phyloP scores from a whole-genome alignment of 805 yeast genomes.

The Lipomyces lipofer region DNA sequence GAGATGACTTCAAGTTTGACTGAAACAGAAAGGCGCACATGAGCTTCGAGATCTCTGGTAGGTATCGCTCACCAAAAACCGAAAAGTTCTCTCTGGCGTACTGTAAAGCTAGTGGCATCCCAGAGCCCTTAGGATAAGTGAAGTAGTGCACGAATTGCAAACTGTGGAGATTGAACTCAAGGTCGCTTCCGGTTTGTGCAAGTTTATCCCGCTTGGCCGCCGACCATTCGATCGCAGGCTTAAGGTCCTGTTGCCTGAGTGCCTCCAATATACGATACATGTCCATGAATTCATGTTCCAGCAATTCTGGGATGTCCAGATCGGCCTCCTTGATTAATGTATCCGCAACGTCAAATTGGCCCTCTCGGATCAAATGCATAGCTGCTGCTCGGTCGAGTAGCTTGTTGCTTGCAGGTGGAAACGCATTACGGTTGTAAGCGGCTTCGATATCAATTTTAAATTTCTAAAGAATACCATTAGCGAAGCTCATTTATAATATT shows the following conservation, averaged over 20 bases:
- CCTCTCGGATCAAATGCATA: slow-evolving; percentile 50
- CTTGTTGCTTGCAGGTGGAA: slow-evolving; percentile 27
- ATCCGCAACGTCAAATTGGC: slow-evolving; percentile 45
- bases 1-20: slow-evolving; percentile 31
- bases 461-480: slow-evolving; percentile 15
- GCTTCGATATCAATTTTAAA: slow-evolving; percentile 27
- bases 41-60: slow-evolving; percentile 48
- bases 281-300: slow-evolving; percentile 43
- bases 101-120: slow-evolving; percentile 39
- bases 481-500: no score
- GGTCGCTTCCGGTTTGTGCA: slow-evolving; percentile 43
- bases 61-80: slow-evolving; percentile 44
- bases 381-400: slow-evolving; percentile 47
- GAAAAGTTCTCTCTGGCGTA: slow-evolving; percentile 49
- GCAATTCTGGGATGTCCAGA: slow-evolving; percentile 34
- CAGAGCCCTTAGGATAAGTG: slow-evolving; percentile 3
- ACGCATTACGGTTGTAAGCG: slow-evolving; percentile 23
- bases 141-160: slow-evolving; percentile 44
- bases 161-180: slow-evolving; percentile 50
- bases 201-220: slow-evolving; percentile 36
- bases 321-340: slow-evolving; percentile 37
- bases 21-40: slow-evolving; percentile 43
- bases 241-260: slow-evolving; percentile 42
- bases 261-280: slow-evolving; percentile 48
- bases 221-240: slow-evolving; percentile 55